A percentile compares a stretch with the other conserved stretches of the same genome.
Conservation (phyloP, 306 rosid genomes). For the Amphicarpaea edgeworthii region DNA sequence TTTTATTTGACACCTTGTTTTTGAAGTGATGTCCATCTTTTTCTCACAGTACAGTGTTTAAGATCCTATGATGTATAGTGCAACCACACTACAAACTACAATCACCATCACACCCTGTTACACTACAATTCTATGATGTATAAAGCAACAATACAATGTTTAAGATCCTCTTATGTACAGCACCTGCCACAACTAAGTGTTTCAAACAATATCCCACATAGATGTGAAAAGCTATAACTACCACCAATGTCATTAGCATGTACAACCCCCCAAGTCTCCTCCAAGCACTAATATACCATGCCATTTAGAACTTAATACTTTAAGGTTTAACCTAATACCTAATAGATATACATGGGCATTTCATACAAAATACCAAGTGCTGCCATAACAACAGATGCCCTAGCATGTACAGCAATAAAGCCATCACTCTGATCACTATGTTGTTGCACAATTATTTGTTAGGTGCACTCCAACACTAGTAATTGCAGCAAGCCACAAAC, state of each 20-base stretch:
- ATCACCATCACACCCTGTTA: not conserved
- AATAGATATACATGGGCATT: not conserved
- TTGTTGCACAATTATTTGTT: not conserved
- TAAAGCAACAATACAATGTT: not conserved
- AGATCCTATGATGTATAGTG: too few relatives aligned
- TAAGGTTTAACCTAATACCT: not conserved
- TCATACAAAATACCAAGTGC: not conserved
- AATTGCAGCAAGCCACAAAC: slow-evolving; percentile 5
- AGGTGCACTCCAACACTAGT: not conserved
- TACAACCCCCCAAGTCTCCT: not conserved
- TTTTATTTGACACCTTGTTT: too few relatives aligned
- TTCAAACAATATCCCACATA: not conserved
- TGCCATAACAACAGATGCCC: not conserved
- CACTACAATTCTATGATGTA: not conserved
- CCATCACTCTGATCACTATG: not conserved
- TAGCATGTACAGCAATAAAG: not conserved
- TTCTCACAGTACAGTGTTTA: too few relatives aligned
- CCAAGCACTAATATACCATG: slow-evolving; percentile 4
- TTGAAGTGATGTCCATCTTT: too few relatives aligned
- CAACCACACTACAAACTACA: too few relatives aligned
- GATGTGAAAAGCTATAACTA: slow-evolving; percentile 8
- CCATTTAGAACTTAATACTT: slow-evolving; percentile 3
- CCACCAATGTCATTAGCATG: not conserved
- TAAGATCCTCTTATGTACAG: not conserved
- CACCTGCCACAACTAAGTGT: not conserved